Conservation (phyloP, 352 stramenopile species). For the Blastocystis sp. region DNA sequence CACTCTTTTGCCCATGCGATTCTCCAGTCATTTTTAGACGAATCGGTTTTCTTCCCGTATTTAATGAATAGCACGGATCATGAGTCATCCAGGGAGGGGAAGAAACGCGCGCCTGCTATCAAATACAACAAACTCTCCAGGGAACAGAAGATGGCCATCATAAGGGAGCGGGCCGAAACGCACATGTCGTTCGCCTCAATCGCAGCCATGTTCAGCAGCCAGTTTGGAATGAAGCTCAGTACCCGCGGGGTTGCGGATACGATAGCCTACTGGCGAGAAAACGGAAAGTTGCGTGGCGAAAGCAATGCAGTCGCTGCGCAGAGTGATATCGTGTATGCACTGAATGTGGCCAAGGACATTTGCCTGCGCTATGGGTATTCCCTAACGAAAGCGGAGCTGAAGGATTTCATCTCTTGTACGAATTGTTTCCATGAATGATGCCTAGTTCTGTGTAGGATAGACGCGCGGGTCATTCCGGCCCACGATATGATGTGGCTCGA, state of each 20-base stretch:
- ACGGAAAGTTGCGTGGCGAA: conserved; percentile 31
- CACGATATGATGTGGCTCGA: not conserved
- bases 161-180: conserved; percentile 12
- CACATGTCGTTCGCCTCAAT: conserved; percentile 28
- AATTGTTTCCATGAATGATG: not conserved
- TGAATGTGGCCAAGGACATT: not conserved
- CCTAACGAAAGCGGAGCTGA: not conserved
- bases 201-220: not conserved
- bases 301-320: not conserved
- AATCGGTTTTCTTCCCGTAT: no score
- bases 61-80: no score
- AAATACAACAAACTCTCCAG: conserved; percentile 58
- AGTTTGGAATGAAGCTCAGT: conserved; percentile 47
- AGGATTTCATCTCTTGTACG: not conserved
- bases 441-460: not conserved
- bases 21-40: no score
- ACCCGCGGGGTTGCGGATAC: conserved; percentile 36
- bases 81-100: no score
- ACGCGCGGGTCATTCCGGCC: not conserved
- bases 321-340: conserved; percentile 4
- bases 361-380: not conserved
- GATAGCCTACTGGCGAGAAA: conserved; percentile 30
- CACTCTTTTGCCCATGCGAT: no score
- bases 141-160: conserved; percentile 29
- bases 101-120: not conserved